Evolutionary conservation across 345 rosid genomes (phyloP), one percentile per base, ranked within the genome.

Genomic region (Eucalyptus sp.): DNA sequence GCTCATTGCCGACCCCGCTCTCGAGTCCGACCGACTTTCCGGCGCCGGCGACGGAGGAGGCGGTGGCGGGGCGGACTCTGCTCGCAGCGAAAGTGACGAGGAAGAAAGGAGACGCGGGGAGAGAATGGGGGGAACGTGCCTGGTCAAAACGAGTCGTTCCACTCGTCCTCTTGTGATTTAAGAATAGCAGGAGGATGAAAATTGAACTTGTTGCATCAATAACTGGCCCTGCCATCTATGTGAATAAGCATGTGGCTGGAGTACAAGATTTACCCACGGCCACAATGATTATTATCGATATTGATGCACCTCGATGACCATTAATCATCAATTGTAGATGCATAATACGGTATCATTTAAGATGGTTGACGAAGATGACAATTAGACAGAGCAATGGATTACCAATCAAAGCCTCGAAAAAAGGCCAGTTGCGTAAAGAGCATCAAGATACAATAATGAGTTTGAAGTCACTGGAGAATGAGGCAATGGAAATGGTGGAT

Each of bases 1-100:
- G 62, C 83, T 92, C 94, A 92, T 88, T 50, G n/a, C 44, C 25
- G 54, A 27, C 37, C 60, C 71, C 18, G 80, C 50, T 58, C 81
- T 20, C 43, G 43, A 33, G 76, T 7, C 52, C 6, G 86, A 4
- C 13, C 64, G 37, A 22, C 80, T 31, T 43, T 50, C 81, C n/a
- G 24, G n/a, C 29, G 10, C 41, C 52, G 84, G 50, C 9, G 84
- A 50, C 10, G 58, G 62, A 48, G 41, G 29, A 2, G 68, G 8
- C 7, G 68, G 17, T 5, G 68, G 54, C 0, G n/a, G 31, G 50
- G 54, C 79, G 27, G 60, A 0, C 48, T 41, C 29, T 41, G 84
- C 29, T 76, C 84, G 84, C 27, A 76, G 84, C 48, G 48, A 76
- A 37, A 76, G 48, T 76, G 48, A 76, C 84, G 46, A 10, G 7